Base-by-base conservation (phyloP, 257 asterid species). In the Penstemon barbatus region DNA sequence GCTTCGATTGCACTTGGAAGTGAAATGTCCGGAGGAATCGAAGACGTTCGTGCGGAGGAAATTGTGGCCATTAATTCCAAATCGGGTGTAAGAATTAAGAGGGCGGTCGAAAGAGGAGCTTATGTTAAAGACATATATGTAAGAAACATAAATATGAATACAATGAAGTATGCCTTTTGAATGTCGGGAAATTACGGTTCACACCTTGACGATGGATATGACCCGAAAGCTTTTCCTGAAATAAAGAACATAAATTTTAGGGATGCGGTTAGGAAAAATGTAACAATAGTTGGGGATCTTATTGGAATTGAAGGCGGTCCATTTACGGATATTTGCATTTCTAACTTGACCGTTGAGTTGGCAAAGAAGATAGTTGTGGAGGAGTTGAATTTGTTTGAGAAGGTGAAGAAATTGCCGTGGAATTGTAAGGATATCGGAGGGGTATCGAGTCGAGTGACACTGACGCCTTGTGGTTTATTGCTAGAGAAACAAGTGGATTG, bases 1-100 rank as follows among this genome's bases (percentile, higher is more conserved):
- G 97, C 97, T 4, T 87, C 74, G 49, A 87, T 90, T 43, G 91
- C 96, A 67, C 81, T 86, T 0, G 97, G 97, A 42, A 90, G 97
- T 40, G 97, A 89, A 58, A 87, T 90, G 91, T 90, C 97, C 0
- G 95, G 95, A 4, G 97, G 97, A 19, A 86, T 90, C 61, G 73
- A 69, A 4, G 83, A 90, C 56, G 93, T 86, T 10, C 78, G 97
- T 3, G 95, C 87, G 0, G 86, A 86, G 5, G 81, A 75, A 12
- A 81, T 85, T 50, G 48, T 57, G 3, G 88, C 89, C 46, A 44
- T 85, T 68, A 83, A 77, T 58, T 77, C 95, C 0, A 71, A 90
- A 45, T 85, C 97, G 1, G 95, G 83, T 0, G 64, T 90, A 1
- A 61, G 97, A 49, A 80, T 87, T 83, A 90, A 90, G 78, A 74